Conservation (phyloP, 2,329 filamentous ascomycete species). For the Penicillium sp. region DNA sequence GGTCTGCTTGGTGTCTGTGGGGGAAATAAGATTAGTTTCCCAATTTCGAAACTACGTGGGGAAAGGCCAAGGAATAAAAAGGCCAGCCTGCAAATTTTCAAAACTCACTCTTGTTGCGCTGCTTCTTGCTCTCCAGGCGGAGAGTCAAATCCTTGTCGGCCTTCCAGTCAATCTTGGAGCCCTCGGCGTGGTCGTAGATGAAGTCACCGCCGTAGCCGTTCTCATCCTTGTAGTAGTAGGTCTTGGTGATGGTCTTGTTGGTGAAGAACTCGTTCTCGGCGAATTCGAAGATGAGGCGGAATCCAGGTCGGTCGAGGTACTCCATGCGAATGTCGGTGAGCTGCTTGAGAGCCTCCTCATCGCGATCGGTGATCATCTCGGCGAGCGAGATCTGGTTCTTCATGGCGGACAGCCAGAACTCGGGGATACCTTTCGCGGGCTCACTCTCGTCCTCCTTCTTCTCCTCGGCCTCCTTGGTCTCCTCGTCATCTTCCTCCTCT, state of each 20-base stretch:
- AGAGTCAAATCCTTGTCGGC: slow-evolving; percentile 89
- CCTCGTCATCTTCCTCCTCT: slow-evolving; percentile 66
- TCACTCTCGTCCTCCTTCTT: slow-evolving; percentile 50
- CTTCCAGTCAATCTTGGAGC: slow-evolving; percentile 98
- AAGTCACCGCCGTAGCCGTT: slow-evolving; percentile 98
- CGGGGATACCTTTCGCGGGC: slow-evolving; percentile 78
- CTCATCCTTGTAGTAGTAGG: slow-evolving; percentile 98
- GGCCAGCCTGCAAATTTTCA: background rate
- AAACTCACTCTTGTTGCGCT: slow-evolving; percentile 94
- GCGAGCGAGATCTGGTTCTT: slow-evolving; percentile 98
- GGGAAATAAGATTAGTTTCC: background rate
- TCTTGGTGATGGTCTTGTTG: slow-evolving; percentile 97
- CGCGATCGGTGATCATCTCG: slow-evolving; percentile 97
- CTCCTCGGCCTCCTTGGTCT: slow-evolving; percentile 61
- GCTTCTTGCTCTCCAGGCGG: slow-evolving; percentile 97
- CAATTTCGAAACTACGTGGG: background rate
- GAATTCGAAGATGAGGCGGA: slow-evolving; percentile 98
- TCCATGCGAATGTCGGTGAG: slow-evolving; percentile 97
- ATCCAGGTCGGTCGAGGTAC: slow-evolving; percentile 96
- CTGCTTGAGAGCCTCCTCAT: slow-evolving; percentile 89
- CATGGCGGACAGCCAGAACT: slow-evolving; percentile 99
- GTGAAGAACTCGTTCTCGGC: slow-evolving; percentile 93
- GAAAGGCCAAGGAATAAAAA: background rate
- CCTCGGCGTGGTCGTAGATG: slow-evolving; percentile 98
- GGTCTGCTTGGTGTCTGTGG: slow-evolving; percentile 93